Base-by-base conservation (phyloP, 129 eudicot species). In the Flaveria ramosissima region DNA sequence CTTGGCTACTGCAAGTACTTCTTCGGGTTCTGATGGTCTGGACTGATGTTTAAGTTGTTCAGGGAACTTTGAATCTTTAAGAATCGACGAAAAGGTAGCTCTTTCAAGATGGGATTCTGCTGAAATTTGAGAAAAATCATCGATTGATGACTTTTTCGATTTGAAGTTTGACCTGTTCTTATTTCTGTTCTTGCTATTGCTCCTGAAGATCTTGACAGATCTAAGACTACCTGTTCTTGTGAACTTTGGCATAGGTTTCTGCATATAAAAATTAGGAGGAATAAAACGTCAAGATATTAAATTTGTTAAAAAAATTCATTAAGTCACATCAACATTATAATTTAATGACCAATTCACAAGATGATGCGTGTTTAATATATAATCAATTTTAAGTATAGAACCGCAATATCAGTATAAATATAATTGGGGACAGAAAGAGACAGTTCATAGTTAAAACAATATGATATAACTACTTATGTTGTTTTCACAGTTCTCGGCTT, bases 21-120 rank as follows among this genome's bases (percentile, higher is more conserved):
- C 78, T 55, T 87, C 93, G 4, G 87, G 68, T 71, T 86, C 85
- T 9, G 10, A 63, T 53, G 71, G 80, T 4, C 67, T 84, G 48
- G 84, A 15, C n/a, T 68, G 74, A 80, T 72, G 69, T 72, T 86
- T 88, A 30, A 82, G 78, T 9, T 84, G 78, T 66, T 82, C 47
- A 0, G 96, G 84, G 68, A 94, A 86, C 82, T 89, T 91, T 7
- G 89, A 82, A 43, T 81, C 91, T 77, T 87, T 94, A n/a, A 94
- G 85, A 52, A 77, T 82, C 1, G 97, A 95, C 51, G 99, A 91
- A 83, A 89, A 89, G 2, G 99, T 95, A 41, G 93, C 92, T 74
- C 82, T 83, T 64, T 79, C 75, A 10, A 81, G 78, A 70, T 66
- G 68, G 36, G 48, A 73, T 52, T 75, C 87, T 48, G 74, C 74